Evolutionary conservation across 441 rosid species (phyloP).

Genomic region (Gossypium schwendimanii): DNA sequence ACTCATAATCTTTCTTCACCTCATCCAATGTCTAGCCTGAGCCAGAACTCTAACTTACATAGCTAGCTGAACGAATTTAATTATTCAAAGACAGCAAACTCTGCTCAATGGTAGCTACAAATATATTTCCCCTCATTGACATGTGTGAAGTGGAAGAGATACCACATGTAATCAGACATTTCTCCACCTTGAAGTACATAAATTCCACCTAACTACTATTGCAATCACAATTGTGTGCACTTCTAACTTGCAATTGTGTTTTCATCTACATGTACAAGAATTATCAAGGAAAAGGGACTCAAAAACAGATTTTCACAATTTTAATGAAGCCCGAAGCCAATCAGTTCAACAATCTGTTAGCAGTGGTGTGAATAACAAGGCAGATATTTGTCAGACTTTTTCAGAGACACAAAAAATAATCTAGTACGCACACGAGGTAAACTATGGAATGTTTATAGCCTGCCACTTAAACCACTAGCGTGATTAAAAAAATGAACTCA

Average conservation of each 20-base stretch:
- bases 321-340: background rate
- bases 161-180: background rate
- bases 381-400: background rate
- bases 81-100: background rate
- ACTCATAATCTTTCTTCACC: background rate
- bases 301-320: background rate
- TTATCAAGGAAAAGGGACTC: background rate
- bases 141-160: background rate
- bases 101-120: background rate
- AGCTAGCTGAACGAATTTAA: background rate
- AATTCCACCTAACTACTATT: background rate
- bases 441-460: background rate
- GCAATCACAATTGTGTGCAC: background rate
- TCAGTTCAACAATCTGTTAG: background rate
- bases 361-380: background rate
- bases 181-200: background rate
- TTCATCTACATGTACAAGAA: background rate
- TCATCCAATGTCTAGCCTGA: background rate
- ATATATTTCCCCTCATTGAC: background rate
- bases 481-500: background rate
- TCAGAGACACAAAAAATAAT: background rate
- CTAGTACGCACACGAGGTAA: background rate
- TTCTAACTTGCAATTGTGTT: background rate
- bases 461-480: background rate
- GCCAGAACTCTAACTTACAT: background rate